phyloP scores from a whole-genome alignment of 352 stramenopile genomes.

The Plasmopara halstedii region DNA sequence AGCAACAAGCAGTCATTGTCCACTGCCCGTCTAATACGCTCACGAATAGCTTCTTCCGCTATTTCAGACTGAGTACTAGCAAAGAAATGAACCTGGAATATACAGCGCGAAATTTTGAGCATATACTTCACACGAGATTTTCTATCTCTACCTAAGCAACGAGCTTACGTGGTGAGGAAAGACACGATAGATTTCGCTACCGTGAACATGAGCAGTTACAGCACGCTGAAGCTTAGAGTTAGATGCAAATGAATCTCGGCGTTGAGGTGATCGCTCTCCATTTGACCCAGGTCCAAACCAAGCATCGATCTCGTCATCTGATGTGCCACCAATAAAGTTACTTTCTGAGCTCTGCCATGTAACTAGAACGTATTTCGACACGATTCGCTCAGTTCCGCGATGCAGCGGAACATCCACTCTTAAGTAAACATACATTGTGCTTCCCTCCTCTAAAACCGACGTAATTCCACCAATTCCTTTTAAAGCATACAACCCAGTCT shows the following conservation, averaged over 20 bases:
- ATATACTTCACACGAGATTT: neutral
- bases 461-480: constrained; percentile 81
- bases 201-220: constrained; percentile 71
- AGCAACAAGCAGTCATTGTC: constrained; percentile 85
- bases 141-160: neutral
- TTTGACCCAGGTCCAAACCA: constrained; percentile 45
- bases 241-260: constrained; percentile 39
- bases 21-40: constrained; percentile 71
- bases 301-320: constrained; percentile 63
- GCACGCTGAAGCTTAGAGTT: constrained; percentile 75
- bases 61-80: constrained; percentile 70
- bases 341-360: constrained; percentile 71
- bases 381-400: constrained; percentile 68
- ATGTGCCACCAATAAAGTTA: constrained; percentile 42
- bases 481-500: constrained; percentile 75
- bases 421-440: constrained; percentile 87
- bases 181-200: constrained; percentile 80
- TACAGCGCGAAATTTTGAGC: neutral
- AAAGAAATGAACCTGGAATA: constrained; percentile 75
- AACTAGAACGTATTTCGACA: constrained; percentile 84
- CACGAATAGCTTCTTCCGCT: constrained; percentile 76
- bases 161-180: constrained; percentile 75
- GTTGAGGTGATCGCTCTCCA: constrained; percentile 29
- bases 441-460: constrained; percentile 55
- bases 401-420: constrained; percentile 82